Conservation (phyloP, 768 basidiomycete genomes). For the Auricularia sp. region DNA sequence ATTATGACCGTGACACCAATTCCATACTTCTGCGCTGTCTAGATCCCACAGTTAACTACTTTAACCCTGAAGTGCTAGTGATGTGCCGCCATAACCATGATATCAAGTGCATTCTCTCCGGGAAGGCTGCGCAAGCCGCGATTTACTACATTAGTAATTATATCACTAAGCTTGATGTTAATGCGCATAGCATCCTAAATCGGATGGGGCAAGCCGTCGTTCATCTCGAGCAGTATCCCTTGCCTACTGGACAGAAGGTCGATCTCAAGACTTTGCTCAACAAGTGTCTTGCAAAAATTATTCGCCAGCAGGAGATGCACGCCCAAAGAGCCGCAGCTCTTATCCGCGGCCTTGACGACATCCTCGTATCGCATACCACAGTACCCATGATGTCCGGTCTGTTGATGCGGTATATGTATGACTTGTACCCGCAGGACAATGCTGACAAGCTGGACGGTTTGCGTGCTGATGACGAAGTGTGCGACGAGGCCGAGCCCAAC, state of each 20-base stretch:
- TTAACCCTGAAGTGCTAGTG: conserved; percentile 25
- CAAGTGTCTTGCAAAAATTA: conserved; percentile 23
- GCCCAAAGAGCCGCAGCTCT: conserved; percentile 26
- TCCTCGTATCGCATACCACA: conserved; percentile 20
- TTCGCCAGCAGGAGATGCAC: conserved; percentile 24
- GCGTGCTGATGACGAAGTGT: too few relatives aligned
- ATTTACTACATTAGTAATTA: conserved; percentile 30
- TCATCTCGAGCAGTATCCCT: background rate
- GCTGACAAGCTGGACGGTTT: background rate
- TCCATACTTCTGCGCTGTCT: conserved; percentile 21
- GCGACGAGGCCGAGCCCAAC: conserved; percentile 6
- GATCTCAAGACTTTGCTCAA: conserved; percentile 19
- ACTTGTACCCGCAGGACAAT: background rate
- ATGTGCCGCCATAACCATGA: conserved; percentile 28
- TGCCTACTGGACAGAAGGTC: background rate
- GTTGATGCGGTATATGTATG: conserved; percentile 6
- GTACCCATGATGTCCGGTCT: conserved; percentile 18
- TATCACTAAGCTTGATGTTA: conserved; percentile 25
- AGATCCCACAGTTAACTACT: conserved; percentile 23
- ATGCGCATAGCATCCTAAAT: conserved; percentile 20
- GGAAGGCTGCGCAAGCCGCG: conserved; percentile 24
- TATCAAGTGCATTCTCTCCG: conserved; percentile 26
- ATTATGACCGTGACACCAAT: conserved; percentile 23
- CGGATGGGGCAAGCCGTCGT: conserved; percentile 17
- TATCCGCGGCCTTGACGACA: conserved; percentile 18